Evolutionary conservation across 345 rosid species (phyloP).

Genomic region (Rhodamnia argentea): DNA sequence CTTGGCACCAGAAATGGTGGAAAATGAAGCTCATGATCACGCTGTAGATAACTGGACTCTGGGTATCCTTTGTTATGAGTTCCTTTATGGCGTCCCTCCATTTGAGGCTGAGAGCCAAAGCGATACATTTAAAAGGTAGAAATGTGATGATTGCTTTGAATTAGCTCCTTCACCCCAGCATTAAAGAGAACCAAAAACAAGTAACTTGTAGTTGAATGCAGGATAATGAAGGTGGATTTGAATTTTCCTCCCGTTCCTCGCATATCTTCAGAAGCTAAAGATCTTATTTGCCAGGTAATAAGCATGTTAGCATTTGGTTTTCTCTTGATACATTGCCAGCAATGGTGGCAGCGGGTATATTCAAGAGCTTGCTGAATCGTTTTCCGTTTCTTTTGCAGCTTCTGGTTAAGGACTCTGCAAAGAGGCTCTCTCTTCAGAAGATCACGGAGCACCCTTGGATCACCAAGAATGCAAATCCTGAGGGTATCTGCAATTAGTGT

Average conservation of each 20-base stretch:
- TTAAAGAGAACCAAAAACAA: not conserved
- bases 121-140: constrained; percentile 73
- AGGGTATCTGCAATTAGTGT: constrained; percentile 26
- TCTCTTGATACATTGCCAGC: not conserved
- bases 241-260: constrained; percentile 56
- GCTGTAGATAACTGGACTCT: constrained; percentile 97
- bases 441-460: constrained; percentile 93
- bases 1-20: constrained; percentile 96
- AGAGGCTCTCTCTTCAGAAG: constrained; percentile 72
- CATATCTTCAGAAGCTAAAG: constrained; percentile 62
- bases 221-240: constrained; percentile 72
- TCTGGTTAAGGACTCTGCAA: constrained; percentile 72
- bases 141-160: not conserved
- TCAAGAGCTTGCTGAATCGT: not conserved
- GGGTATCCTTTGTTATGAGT: constrained; percentile 88
- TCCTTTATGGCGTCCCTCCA: constrained; percentile 86
- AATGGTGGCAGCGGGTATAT: not conserved
- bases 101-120: constrained; percentile 84
- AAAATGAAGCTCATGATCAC: constrained; percentile 74
- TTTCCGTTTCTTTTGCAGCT: constrained; percentile 43
- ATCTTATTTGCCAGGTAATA: constrained; percentile 54
- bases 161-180: not conserved
- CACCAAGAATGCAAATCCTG: constrained; percentile 65
- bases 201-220: constrained; percentile 12
- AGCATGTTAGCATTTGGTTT: not conserved